Evolutionary conservation across 148 eudicot species (phyloP).

Genomic region (Polygonum maritimum): DNA sequence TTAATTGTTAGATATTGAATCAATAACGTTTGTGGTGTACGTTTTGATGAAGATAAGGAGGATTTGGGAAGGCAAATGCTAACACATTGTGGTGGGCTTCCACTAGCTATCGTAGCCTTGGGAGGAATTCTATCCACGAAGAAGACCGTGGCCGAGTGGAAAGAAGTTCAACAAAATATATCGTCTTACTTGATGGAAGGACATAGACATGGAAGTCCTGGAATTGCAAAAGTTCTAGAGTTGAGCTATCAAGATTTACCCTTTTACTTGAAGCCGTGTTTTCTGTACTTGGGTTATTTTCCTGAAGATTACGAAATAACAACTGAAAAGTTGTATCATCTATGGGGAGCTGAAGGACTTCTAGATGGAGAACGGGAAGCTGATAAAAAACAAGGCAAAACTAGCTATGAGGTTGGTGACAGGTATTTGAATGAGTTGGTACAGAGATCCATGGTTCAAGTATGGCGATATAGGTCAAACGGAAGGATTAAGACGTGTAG

Average conservation of each 20-base stretch:
- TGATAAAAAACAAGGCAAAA: background rate
- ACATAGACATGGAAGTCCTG: background rate
- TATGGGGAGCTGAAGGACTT: conserved; percentile 17
- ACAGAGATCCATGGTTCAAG: conserved; percentile 3
- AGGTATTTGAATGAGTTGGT: conserved; percentile 12
- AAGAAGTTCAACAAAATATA: background rate
- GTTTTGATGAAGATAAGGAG: background rate
- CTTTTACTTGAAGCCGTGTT: background rate
- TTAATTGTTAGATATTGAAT: too few species aligned
- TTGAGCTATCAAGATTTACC: conserved; percentile 14
- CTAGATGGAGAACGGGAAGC: background rate
- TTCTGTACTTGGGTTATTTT: conserved; percentile 12
- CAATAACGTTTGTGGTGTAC: background rate
- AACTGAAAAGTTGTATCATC: background rate
- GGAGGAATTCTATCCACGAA: conserved; percentile 10
- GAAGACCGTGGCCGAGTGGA: background rate
- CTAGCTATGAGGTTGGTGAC: conserved; percentile 11
- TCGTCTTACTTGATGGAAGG: background rate
- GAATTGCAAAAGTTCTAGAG: background rate
- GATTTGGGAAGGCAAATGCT: background rate
- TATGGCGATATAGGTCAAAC: background rate
- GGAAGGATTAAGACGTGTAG: background rate
- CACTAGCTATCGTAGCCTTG: conserved; percentile 4
- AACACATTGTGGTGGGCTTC: conserved; percentile 13
- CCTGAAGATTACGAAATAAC: conserved; percentile 13